Evolutionary conservation across 768 basidiomycete genomes (phyloP).

Genomic region (Tylopilus subfusipes): DNA sequence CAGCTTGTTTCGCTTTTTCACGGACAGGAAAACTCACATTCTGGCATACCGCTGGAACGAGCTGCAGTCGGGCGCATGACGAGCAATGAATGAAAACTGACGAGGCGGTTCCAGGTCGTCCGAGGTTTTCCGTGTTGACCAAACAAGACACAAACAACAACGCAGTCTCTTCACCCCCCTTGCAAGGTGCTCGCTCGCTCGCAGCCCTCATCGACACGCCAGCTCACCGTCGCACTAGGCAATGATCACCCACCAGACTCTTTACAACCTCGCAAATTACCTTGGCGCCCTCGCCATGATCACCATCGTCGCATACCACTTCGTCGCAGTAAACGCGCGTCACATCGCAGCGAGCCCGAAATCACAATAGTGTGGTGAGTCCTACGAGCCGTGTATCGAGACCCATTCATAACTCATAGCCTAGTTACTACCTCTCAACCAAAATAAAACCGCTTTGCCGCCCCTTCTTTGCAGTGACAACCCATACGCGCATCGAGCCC

Average conservation of each 20-base stretch:
- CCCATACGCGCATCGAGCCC: no score
- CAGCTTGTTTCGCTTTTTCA: background rate
- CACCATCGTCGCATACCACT: slow-evolving; percentile 85
- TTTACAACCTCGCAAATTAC: slow-evolving; percentile 78
- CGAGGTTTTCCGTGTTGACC: slow-evolving; percentile 31
- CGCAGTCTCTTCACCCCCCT: background rate
- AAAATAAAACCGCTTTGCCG: background rate
- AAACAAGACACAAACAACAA: slow-evolving; percentile 35
- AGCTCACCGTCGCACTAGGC: background rate
- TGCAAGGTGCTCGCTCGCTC: no score
- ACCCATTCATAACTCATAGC: background rate
- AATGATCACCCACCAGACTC: slow-evolving; percentile 80
- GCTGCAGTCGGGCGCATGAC: slow-evolving; percentile 51
- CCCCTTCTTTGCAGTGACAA: background rate
- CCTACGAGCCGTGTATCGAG: background rate
- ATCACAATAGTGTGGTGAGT: slow-evolving; percentile 10
- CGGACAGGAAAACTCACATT: slow-evolving; percentile 49
- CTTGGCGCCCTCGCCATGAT: slow-evolving; percentile 85
- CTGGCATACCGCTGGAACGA: slow-evolving; percentile 75
- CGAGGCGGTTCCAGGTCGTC: slow-evolving; percentile 1
- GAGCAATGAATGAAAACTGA: slow-evolving; percentile 10
- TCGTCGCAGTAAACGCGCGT: slow-evolving; percentile 80
- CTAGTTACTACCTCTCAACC: background rate
- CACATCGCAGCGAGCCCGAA: slow-evolving; percentile 33
- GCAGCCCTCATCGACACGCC: background rate